Evolutionary conservation across 345 rosid genomes (phyloP).

Genomic region (Hypericum perforatum): DNA sequence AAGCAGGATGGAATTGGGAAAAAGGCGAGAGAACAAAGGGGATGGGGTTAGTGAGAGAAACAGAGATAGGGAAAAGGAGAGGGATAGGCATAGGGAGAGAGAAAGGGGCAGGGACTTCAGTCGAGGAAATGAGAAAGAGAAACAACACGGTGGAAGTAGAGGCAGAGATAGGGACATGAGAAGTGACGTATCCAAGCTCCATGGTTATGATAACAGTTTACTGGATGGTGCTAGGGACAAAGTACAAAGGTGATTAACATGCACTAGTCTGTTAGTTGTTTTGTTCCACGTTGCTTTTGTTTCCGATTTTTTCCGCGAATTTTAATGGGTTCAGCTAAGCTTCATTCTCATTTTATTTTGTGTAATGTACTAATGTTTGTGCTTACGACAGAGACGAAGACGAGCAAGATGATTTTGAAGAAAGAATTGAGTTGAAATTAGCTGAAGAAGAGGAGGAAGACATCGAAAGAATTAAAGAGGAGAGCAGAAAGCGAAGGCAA

Average conservation of each 20-base stretch:
- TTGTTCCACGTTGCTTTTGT: constrained; percentile 1
- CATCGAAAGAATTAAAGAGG: constrained; percentile 69
- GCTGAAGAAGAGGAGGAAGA: constrained; percentile 83
- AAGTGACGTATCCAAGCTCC: constrained; percentile 19
- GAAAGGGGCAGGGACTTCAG: constrained; percentile 3
- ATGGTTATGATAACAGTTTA: constrained; percentile 25
- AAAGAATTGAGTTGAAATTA: constrained; percentile 40
- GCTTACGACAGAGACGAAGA: constrained; percentile 41
- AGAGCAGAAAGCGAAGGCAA: constrained; percentile 76
- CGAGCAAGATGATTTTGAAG: constrained; percentile 58
- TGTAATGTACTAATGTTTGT: constrained; percentile 4
- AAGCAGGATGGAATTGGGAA: constrained; percentile 6
- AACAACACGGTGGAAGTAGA: too few species aligned
- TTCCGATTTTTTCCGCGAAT: neutral
- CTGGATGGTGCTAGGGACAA: constrained; percentile 24
- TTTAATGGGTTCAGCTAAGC: neutral
- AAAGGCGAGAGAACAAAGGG: constrained; percentile 32
- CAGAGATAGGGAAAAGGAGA: constrained; percentile 11
- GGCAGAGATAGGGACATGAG: constrained; percentile 26
- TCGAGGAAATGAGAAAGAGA: too few species aligned
- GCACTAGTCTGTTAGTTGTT: neutral
- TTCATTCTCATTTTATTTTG: neutral
- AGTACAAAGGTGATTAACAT: constrained; percentile 32
- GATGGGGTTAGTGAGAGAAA: constrained; percentile 30
- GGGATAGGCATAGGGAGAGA: constrained; percentile 32